Evolutionary conservation across 129 eudicot species (phyloP).

Genomic region (Escallonia rubra): DNA sequence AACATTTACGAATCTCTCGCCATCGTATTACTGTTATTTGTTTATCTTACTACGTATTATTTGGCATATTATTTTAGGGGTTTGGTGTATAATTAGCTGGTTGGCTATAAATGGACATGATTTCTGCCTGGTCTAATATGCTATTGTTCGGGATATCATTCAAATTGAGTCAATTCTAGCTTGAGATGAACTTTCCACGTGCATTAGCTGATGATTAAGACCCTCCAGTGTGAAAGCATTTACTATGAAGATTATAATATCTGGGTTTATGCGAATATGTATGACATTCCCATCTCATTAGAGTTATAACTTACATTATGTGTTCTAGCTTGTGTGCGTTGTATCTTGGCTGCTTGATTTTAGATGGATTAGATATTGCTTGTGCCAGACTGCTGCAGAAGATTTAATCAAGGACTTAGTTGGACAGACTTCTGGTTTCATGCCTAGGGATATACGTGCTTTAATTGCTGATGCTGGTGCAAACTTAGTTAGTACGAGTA

Average conservation of each 20-base stretch:
- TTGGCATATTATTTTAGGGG: too few species aligned
- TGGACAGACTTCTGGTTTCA: constrained; percentile 90
- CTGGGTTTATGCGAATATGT: neutral
- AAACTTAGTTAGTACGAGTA: constrained; percentile 38
- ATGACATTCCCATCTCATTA: neutral
- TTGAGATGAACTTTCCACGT: constrained; percentile 1
- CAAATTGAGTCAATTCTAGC: neutral
- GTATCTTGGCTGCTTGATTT: constrained; percentile 20
- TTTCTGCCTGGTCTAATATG: too few species aligned
- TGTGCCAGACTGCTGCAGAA: constrained; percentile 54
- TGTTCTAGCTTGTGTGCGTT: neutral
- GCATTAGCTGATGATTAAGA: neutral
- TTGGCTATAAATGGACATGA: too few species aligned
- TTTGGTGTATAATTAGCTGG: too few species aligned
- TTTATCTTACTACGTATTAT: too few species aligned
- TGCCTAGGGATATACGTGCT: constrained; percentile 85
- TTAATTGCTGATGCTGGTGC: constrained; percentile 89
- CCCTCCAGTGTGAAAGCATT: constrained; percentile 1
- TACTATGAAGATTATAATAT: neutral
- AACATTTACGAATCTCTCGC: too few species aligned
- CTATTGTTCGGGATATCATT: too few species aligned
- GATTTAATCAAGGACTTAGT: constrained; percentile 74
- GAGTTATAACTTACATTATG: neutral
- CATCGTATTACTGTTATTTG: too few species aligned
- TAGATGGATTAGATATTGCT: constrained; percentile 24